A percentile compares a stretch with the other conserved stretches of the same genome.
phyloP scores from a whole-genome alignment of 768 basidiomycete genomes.

The Leccinellum luteum region DNA sequence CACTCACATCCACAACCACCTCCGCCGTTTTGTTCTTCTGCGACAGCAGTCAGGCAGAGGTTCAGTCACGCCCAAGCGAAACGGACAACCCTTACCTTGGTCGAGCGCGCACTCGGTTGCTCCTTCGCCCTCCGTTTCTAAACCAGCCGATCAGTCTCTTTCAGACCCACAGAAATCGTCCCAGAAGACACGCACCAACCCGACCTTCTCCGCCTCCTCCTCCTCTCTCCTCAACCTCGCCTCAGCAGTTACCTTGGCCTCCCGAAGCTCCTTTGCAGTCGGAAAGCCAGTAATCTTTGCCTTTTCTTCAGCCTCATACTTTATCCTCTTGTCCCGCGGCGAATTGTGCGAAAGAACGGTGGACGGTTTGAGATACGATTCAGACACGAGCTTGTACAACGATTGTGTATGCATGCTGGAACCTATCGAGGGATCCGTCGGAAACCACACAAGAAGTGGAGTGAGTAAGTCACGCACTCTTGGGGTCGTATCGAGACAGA shows the following conservation, averaged over 20 bases:
- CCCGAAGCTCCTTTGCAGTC: conserved; percentile 72
- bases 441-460: neutral
- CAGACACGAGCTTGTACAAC: conserved; percentile 68
- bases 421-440: conserved; percentile 18
- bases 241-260: conserved; percentile 65
- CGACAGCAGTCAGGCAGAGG: conserved; percentile 20
- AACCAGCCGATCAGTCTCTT: conserved; percentile 21
- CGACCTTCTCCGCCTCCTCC: conserved; percentile 69
- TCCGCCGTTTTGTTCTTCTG: conserved; percentile 49
- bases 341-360: conserved; percentile 76
- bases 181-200: conserved; percentile 51
- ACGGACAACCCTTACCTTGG: conserved; percentile 44
- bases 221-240: conserved; percentile 66
- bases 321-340: conserved; percentile 74
- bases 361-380: conserved; percentile 75
- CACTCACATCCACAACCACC: conserved; percentile 64
- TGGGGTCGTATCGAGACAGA: conserved; percentile 51
- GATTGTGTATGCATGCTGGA: conserved; percentile 52
- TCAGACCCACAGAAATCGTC: neutral
- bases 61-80: conserved; percentile 3
- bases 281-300: conserved; percentile 72
- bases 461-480: conserved; percentile 43
- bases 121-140: conserved; percentile 68
- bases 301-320: conserved; percentile 79
- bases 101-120: conserved; percentile 38